Conservation (phyloP, 305 asterid genomes). For the Solanum chacoense region DNA sequence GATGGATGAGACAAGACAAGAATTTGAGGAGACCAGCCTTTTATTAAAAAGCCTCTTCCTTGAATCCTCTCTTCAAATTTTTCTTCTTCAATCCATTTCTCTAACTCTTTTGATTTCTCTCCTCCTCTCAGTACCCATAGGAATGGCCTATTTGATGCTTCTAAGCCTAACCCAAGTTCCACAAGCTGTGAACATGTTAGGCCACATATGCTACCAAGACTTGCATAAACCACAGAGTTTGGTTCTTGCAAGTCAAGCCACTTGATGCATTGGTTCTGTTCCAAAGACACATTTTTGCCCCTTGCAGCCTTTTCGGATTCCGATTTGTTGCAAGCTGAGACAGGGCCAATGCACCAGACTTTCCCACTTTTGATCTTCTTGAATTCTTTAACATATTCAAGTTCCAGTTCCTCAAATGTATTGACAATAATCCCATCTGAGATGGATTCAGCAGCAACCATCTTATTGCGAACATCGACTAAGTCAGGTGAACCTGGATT, state of each 20-base stretch:
- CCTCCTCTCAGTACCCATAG: constrained; percentile 34
- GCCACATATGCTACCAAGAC: constrained; percentile 38
- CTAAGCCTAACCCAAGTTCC: constrained; percentile 45
- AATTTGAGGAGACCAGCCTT: constrained; percentile 53
- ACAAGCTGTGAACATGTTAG: constrained; percentile 26
- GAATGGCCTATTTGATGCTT: constrained; percentile 32
- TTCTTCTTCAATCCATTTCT: constrained; percentile 35
- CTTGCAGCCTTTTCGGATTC: constrained; percentile 24
- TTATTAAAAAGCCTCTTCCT: constrained; percentile 30
- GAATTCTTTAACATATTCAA: constrained; percentile 24
- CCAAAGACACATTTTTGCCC: constrained; percentile 23
- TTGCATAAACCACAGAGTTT: constrained; percentile 37
- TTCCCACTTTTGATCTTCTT: constrained; percentile 21
- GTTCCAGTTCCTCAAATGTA: constrained; percentile 37
- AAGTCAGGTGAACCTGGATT: constrained; percentile 17
- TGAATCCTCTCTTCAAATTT: constrained; percentile 29
- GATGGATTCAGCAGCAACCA: constrained; percentile 20
- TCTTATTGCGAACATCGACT: constrained; percentile 12
- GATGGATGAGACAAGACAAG: constrained; percentile 35
- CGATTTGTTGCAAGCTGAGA: constrained; percentile 32
- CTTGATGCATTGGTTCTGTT: constrained; percentile 14
- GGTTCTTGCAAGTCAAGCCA: constrained; percentile 32
- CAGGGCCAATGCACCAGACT: constrained; percentile 55
- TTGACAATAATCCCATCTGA: constrained; percentile 36
- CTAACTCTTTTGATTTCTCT: constrained; percentile 12